These are phyloP conservation scores for Rhynchospora pubera DNA, from an alignment of 176 grass and related monocot genomes.

Conservation along the genomic window DNA sequence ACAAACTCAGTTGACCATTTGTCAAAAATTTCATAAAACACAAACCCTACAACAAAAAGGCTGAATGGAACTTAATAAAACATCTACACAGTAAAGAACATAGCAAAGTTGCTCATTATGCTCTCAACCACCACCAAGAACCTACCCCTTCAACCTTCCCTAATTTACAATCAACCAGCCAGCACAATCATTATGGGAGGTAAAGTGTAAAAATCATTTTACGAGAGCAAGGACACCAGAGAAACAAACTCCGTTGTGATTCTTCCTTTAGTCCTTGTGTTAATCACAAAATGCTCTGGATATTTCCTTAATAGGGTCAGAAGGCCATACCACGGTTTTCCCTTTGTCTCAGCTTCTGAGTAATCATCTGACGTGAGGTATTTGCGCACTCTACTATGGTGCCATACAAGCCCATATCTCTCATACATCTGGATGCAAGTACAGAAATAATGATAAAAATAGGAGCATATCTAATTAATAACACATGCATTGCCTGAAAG, in stretches of 20 bases:
- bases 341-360: conserved; percentile 32
- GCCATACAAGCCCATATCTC: conserved; percentile 62
- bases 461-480: background rate
- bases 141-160: background rate
- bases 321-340: conserved; percentile 70
- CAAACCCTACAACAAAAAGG: background rate
- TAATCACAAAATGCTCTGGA: conserved; percentile 63
- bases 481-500: background rate
- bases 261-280: conserved; percentile 46
- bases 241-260: conserved; percentile 55
- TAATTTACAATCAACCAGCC: background rate
- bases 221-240: conserved; percentile 53
- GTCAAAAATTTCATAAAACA: background rate
- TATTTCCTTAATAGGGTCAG: conserved; percentile 61
- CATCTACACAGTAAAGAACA: background rate
- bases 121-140: background rate
- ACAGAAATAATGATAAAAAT: background rate
- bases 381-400: conserved; percentile 69
- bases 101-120: background rate
- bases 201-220: conserved; percentile 12
- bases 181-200: background rate
- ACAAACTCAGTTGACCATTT: background rate
- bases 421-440: conserved; percentile 49
- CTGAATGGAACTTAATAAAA: background rate
- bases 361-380: conserved; percentile 68